These are phyloP conservation scores for Russula dissimulans DNA, from an alignment of 768 basidiomycete species.

Conservation along the genomic window DNA sequence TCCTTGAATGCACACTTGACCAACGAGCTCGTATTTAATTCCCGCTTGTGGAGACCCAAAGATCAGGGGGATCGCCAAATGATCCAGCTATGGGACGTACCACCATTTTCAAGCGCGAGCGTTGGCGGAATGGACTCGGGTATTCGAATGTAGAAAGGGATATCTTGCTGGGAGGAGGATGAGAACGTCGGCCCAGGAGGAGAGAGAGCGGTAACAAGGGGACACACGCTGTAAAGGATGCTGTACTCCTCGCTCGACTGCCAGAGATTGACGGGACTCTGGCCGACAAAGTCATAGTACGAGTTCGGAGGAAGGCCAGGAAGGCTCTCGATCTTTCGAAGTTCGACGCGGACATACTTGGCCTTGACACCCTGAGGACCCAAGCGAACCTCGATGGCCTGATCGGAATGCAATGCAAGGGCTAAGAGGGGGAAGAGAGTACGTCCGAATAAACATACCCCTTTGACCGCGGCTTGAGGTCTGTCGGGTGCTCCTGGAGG, in stretches of 20 bases:
- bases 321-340: slow-evolving; percentile 82
- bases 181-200: neutral
- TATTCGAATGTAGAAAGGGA: slow-evolving; percentile 83
- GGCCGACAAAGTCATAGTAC: slow-evolving; percentile 74
- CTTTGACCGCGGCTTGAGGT: slow-evolving; percentile 77
- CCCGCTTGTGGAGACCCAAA: slow-evolving; percentile 42
- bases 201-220: neutral
- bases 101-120: slow-evolving; percentile 68
- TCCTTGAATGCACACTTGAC: slow-evolving; percentile 75
- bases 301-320: slow-evolving; percentile 60
- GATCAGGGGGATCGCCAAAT: neutral
- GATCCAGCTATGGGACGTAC: slow-evolving; percentile 29
- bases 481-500: slow-evolving; percentile 69
- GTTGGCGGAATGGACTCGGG: slow-evolving; percentile 89
- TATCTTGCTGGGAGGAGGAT: slow-evolving; percentile 53
- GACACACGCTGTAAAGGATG: slow-evolving; percentile 52
- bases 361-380: slow-evolving; percentile 72
- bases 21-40: slow-evolving; percentile 85
- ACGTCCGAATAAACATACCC: slow-evolving; percentile 40
- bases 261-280: slow-evolving; percentile 80
- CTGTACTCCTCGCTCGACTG: slow-evolving; percentile 67
- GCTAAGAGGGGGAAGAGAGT: slow-evolving; percentile 8
- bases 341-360: slow-evolving; percentile 86
- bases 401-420: neutral
- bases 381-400: slow-evolving; percentile 83